A percentile compares a stretch with the other conserved stretches of the same genome.
Conservation (phyloP, 2,329 filamentous ascomycete species). For the Cladosporium sphaerospermum region DNA sequence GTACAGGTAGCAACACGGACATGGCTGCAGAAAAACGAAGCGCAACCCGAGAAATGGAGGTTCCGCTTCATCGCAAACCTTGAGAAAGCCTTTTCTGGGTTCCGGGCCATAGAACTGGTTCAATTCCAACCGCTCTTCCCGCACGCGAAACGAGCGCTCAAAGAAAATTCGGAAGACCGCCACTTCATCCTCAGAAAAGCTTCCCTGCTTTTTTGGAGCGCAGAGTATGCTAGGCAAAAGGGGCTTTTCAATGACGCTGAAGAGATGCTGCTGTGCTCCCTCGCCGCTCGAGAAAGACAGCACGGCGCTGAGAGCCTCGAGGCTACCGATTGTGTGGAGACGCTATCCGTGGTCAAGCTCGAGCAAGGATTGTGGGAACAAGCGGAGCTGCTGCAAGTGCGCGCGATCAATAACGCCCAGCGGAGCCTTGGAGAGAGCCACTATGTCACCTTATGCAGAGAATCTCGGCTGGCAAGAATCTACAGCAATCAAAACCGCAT, state of each 20-base stretch:
- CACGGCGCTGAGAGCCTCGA: no score
- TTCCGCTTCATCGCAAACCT: conserved; percentile 15
- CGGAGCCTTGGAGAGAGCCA: no score
- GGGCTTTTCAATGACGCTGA: background rate
- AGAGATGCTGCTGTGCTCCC: background rate
- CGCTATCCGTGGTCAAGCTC: no score
- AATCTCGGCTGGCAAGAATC: no score
- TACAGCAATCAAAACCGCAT: no score
- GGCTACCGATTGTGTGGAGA: no score
- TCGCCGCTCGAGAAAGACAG: background rate
- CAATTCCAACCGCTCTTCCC: background rate
- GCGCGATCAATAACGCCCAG: no score
- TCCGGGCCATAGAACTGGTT: background rate
- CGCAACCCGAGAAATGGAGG: conserved; percentile 23
- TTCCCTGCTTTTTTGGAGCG: background rate
- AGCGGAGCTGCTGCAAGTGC: no score
- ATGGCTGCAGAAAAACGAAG: conserved; percentile 27
- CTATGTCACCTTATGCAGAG: no score
- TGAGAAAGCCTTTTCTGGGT: background rate
- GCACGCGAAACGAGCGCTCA: background rate
- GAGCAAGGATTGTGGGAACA: no score
- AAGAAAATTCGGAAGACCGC: background rate
- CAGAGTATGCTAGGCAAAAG: background rate
- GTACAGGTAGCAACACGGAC: conserved; percentile 35
- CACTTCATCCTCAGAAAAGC: background rate